Conservation (phyloP, 352 stramenopile species). For the Pythium myriotylum region DNA sequence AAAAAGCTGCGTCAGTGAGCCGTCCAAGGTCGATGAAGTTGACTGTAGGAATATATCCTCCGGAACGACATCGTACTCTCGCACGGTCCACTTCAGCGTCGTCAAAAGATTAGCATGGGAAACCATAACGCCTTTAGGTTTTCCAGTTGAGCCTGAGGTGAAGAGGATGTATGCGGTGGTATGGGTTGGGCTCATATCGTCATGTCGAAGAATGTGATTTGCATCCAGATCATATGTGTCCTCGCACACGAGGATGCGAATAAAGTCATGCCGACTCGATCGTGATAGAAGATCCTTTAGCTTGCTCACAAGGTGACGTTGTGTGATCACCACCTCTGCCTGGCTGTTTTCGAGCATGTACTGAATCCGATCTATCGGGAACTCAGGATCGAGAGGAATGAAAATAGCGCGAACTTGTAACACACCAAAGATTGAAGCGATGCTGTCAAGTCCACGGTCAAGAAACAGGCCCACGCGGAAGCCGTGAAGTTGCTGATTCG, state of each 20-base stretch:
- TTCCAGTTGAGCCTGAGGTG: conserved; percentile 67
- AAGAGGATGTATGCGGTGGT: conserved; percentile 68
- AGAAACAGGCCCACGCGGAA: conserved; percentile 47
- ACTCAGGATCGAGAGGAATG: conserved; percentile 50
- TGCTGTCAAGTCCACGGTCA: conserved; percentile 44
- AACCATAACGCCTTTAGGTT: conserved; percentile 74
- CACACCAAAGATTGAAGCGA: conserved; percentile 44
- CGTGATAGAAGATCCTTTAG: conserved; percentile 23
- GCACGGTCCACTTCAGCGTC: conserved; percentile 55
- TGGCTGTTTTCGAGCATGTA: conserved; percentile 52
- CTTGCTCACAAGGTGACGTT: conserved; percentile 29
- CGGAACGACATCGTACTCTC: conserved; percentile 51
- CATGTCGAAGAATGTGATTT: background rate
- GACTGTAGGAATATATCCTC: conserved; percentile 68
- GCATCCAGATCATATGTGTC: conserved; percentile 22
- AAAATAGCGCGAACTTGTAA: conserved; percentile 44
- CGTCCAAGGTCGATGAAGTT: conserved; percentile 58
- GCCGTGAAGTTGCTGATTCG: background rate
- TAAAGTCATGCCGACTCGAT: background rate
- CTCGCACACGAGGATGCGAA: conserved; percentile 38
- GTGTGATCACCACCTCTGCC: conserved; percentile 46
- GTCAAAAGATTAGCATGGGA: conserved; percentile 62
- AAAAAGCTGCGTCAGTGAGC: conserved; percentile 63
- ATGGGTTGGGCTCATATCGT: conserved; percentile 7
- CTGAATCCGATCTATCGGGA: conserved; percentile 45